Conservation (phyloP, 345 rosid species). For the Euphorbia lathyris region DNA sequence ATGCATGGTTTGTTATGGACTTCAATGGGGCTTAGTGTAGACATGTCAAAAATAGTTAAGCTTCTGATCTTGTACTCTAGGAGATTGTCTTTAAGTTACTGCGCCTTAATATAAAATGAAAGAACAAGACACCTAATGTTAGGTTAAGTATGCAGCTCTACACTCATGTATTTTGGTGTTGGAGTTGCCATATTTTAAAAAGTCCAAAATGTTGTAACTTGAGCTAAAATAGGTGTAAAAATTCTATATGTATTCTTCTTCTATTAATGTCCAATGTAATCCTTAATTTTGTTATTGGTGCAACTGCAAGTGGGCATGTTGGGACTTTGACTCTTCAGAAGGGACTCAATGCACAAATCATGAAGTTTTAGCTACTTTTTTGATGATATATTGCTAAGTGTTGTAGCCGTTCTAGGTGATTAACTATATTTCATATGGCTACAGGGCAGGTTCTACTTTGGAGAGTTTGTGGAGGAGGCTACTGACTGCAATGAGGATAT, state of each 20-base stretch:
- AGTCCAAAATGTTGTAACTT: not conserved
- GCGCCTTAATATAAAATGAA: not conserved
- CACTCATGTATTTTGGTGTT: not conserved
- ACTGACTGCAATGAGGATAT: slow-evolving; percentile 66
- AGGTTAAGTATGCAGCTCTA: not conserved
- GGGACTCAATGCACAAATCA: not conserved
- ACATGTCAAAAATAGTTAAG: not conserved
- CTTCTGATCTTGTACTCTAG: not conserved
- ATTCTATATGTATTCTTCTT: not conserved
- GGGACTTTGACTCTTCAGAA: not conserved
- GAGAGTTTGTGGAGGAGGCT: slow-evolving; percentile 59
- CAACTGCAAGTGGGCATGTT: not conserved
- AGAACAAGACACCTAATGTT: not conserved
- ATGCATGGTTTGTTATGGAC: not conserved
- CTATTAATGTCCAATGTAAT: not conserved
- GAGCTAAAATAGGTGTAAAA: not conserved
- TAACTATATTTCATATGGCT: slow-evolving; percentile 15
- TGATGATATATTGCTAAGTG: not conserved
- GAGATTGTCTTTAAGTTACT: not conserved
- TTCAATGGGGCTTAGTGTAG: not conserved
- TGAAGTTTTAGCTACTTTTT: not conserved
- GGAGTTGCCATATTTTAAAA: not conserved
- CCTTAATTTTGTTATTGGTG: not conserved
- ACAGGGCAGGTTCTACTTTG: slow-evolving; percentile 95
- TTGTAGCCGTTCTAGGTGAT: not conserved